Evolutionary conservation across 2,329 filamentous ascomycete genomes (phyloP), one percentile per base, ranked within the genome.

Genomic region (Pleomassaria siparia): DNA sequence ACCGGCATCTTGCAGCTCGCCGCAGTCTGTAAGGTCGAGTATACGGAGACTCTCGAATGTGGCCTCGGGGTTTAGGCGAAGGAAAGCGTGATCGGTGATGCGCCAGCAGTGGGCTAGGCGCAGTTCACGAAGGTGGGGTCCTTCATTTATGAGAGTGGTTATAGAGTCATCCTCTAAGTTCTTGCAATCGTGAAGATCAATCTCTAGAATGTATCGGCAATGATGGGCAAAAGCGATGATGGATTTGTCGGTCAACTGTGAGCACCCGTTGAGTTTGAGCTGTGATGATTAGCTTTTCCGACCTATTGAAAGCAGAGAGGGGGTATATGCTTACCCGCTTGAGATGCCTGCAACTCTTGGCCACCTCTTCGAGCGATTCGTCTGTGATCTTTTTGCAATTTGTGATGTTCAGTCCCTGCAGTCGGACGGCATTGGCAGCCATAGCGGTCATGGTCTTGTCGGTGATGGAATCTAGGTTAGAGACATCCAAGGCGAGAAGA

Each of bases 381-480:
- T 95, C 92, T 7, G 91, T 91, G 43, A 97, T 85, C 63, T 83
- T 86, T 51, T 80, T 82, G 74, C 94, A 99, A 44, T 84, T 86
- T 1, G 92, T 92, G 53, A 99, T 87, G 64, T 99, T 99, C 42
- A 99, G 76, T 3, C 94, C 94, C 71, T 99, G 94, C 7, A 99
- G 79, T 43, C 89, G 84, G 40, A 82, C 80, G 70, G 94, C 97
- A 70, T 94, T 86, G 47, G 86, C 79, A 1, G 92, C 89, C 49
- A 99, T 83, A 16, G 84, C 81, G 55, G 82, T 75, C 67, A 96
- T 84, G 12, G 91, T 91, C 58, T 80, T 77, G 61, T 96, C 90
- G 1, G 91, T 95, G 52, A 96, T 86, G 60, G 88, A 77, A 40
- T 84, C 82, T 60, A 95, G 80, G 22, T 87, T 86, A 2, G 91